Conservation (phyloP, 345 rosid species). For the Eucalyptus tenuipes region DNA sequence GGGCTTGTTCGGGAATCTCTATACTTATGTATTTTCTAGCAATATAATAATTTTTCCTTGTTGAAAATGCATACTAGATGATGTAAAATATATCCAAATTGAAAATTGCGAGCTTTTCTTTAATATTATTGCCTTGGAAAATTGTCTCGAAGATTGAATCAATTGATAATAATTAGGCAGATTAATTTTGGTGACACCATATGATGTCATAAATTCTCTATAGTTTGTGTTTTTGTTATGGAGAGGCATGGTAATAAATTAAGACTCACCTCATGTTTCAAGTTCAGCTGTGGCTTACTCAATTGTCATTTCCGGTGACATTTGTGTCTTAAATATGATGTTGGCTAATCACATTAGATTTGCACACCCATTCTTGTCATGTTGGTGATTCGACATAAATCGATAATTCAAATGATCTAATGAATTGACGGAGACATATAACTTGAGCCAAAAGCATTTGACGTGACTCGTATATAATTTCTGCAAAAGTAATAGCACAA, state of each 20-base stretch:
- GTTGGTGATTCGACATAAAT: accelerated
- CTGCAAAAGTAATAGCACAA: neutral
- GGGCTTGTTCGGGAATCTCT: accelerated
- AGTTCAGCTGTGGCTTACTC: neutral
- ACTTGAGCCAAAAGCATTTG: neutral
- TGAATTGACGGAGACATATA: accelerated
- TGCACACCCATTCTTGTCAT: neutral
- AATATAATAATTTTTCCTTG: neutral
- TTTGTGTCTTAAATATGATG: neutral
- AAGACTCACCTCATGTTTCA: neutral
- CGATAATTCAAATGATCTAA: accelerated
- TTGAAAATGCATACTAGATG: neutral
- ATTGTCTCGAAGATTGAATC: neutral
- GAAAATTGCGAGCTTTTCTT: neutral
- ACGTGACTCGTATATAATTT: accelerated
- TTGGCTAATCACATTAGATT: neutral
- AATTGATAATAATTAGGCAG: neutral
- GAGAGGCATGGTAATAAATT: neutral
- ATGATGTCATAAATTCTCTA: neutral
- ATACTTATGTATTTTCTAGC: neutral
- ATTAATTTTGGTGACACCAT: neutral
- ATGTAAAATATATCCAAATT: neutral
- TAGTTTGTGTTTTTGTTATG: neutral
- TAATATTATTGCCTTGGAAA: accelerated
- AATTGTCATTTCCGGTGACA: neutral